Evolutionary conservation across 2,329 filamentous ascomycete species (phyloP).

Genomic region (Aspergillus eucalypticola): DNA sequence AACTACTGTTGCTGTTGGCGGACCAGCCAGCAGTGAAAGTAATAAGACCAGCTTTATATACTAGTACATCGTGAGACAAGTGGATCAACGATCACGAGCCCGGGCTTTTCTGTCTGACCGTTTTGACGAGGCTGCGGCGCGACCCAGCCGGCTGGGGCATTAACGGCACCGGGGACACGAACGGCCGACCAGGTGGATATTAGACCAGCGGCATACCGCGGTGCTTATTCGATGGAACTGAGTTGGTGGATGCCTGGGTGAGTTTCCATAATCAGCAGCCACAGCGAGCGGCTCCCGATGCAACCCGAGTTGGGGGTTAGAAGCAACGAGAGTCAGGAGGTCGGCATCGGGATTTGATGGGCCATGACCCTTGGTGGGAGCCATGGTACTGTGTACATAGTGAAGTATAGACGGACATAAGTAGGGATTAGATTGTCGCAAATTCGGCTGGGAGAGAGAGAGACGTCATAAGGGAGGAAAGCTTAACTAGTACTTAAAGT

Average conservation of each 20-base stretch:
- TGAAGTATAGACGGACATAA: background rate
- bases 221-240: background rate
- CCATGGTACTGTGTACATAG: background rate
- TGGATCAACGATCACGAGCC: background rate
- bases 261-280: background rate
- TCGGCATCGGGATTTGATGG: too few species aligned
- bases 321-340: background rate
- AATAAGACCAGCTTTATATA: background rate
- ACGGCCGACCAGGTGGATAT: too few species aligned
- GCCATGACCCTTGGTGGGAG: background rate
- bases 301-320: background rate
- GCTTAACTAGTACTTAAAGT: too few species aligned
- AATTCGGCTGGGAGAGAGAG: background rate
- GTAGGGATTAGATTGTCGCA: background rate
- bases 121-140: background rate
- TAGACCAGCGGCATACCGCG: background rate
- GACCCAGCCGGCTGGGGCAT: background rate
- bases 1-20: too few species aligned
- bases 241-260: background rate
- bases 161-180: too few species aligned
- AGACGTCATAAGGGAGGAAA: background rate
- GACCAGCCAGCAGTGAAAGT: background rate
- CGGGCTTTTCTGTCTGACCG: background rate
- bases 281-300: background rate
- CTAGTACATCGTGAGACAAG: background rate